These are phyloP conservation scores for Populus tomentosa DNA, from an alignment of 441 rosid genomes.

Conservation along the genomic window DNA sequence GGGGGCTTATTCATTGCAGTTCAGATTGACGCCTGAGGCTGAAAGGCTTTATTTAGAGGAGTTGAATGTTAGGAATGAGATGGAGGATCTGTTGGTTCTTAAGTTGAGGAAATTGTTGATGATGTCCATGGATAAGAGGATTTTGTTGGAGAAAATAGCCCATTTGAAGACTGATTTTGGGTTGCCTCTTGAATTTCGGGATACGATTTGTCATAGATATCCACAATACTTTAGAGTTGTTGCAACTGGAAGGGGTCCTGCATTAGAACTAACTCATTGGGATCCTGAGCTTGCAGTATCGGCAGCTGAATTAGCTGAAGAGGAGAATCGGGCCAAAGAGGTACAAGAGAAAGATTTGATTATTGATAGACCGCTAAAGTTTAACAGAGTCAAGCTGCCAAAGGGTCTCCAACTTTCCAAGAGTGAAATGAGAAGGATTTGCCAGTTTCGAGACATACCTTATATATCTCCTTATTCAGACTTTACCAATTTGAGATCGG, in stretches of 20 bases:
- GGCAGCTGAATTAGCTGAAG: slow-evolving; percentile 81
- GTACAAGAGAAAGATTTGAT: slow-evolving; percentile 64
- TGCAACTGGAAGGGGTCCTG: slow-evolving; percentile 70
- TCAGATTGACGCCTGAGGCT: slow-evolving; percentile 72
- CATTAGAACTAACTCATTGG: slow-evolving; percentile 83
- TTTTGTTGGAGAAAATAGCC: slow-evolving; percentile 76
- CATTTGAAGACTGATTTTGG: slow-evolving; percentile 85
- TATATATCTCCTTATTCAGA: slow-evolving; percentile 82
- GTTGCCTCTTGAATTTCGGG: slow-evolving; percentile 71
- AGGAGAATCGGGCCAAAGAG: slow-evolving; percentile 55
- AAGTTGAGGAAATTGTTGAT: slow-evolving; percentile 87
- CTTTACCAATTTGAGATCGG: slow-evolving; percentile 58
- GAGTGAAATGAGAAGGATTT: slow-evolving; percentile 73
- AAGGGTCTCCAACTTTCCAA: slow-evolving; percentile 80
- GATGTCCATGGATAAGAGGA: slow-evolving; percentile 84
- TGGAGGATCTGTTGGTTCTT: slow-evolving; percentile 72
- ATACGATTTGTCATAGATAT: slow-evolving; percentile 74
- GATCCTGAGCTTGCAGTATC: slow-evolving; percentile 89
- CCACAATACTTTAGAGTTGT: slow-evolving; percentile 83
- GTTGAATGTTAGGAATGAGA: slow-evolving; percentile 61
- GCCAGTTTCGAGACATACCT: slow-evolving; percentile 68
- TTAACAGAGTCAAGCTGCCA: slow-evolving; percentile 78
- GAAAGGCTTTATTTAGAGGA: slow-evolving; percentile 86
- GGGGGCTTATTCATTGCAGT: slow-evolving; percentile 68
- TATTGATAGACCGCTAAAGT: slow-evolving; percentile 71